Base-by-base conservation (phyloP, 768 basidiomycete genomes). In the Grammothele lineata region DNA sequence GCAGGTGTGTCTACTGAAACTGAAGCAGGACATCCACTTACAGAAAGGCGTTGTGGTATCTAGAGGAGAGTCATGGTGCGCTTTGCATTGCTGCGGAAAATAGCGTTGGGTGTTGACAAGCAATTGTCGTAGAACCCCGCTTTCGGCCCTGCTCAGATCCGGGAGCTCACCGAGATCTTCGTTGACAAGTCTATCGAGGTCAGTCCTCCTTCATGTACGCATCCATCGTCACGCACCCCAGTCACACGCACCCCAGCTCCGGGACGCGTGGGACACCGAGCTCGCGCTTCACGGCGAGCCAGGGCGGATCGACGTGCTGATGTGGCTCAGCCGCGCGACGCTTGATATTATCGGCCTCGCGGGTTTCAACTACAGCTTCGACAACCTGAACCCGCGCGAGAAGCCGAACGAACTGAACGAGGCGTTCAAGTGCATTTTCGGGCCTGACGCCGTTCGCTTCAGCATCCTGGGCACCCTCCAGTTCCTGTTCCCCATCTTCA, bases 121-220 rank as follows among this genome's bases (percentile, higher is more conserved):
- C n/a, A 8, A 8, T 1, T 15, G 4, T 17, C 36, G 4, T 27
- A 73, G 83, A 86, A 84, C 52, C 83, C 83, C 14, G 82, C 83
- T 0, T 87, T 87, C 53, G 80, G 83, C 1, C 70, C 72, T 2
- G 63, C 70, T 1, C 81, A 84, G 55, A 70, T 85, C 25, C 68
- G 81, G 3, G 76, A 75, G 34, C 57, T 85, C 10, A 80, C 78
- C 0, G 69, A 68, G 10, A 75, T 78, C 9, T 84, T 85, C 49
- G 52, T 81, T 2, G 70, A 74, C 3, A 84, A 83, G 59, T 64
- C 83, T 1, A 54, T 71, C 0, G 61, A 76, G 61, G 82, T 79
- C 57, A 18, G 30, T 27, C 11, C 12, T 2, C 32, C 32, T 59
- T n/a, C n/a, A n/a, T n/a, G n/a, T n/a, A n/a, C n/a, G n/a, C n/a